A percentile compares a stretch with the other conserved stretches of the same genome.
phyloP scores from a whole-genome alignment of 768 basidiomycete genomes.

The Rhodotorula diobovata region DNA sequence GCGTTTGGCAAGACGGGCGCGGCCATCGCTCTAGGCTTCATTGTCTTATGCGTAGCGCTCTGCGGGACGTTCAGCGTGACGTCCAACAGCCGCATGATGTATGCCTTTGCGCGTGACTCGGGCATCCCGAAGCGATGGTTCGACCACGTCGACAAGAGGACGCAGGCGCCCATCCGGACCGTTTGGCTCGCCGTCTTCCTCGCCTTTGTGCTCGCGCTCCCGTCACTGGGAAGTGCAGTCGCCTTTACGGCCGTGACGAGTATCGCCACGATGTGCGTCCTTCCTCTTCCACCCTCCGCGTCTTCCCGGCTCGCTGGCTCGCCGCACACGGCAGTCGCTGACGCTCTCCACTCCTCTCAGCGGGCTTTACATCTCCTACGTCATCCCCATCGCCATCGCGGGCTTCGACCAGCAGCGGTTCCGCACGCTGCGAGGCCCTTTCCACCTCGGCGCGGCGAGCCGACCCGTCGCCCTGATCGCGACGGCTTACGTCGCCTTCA shows the following conservation, averaged over 20 bases:
- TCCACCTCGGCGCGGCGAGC: slow-evolving; percentile 10
- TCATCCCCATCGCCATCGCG: slow-evolving; percentile 61
- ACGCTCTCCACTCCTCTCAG: background rate
- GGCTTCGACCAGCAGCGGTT: slow-evolving; percentile 54
- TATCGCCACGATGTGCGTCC: slow-evolving; percentile 47
- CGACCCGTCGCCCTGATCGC: slow-evolving; percentile 51
- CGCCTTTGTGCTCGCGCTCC: slow-evolving; percentile 68
- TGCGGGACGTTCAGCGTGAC: slow-evolving; percentile 51
- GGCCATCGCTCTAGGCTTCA: slow-evolving; percentile 49
- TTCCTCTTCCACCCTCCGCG: too few relatives aligned
- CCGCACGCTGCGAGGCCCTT: background rate
- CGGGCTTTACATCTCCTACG: slow-evolving; percentile 71
- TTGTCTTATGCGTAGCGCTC: slow-evolving; percentile 33
- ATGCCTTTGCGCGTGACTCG: slow-evolving; percentile 70
- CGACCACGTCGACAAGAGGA: slow-evolving; percentile 58
- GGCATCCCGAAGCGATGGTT: slow-evolving; percentile 67
- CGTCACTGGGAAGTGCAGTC: slow-evolving; percentile 66
- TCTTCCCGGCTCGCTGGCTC: too few relatives aligned
- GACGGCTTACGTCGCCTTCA: slow-evolving; percentile 66
- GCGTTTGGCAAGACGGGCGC: slow-evolving; percentile 69
- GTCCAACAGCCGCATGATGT: slow-evolving; percentile 78
- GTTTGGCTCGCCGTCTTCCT: slow-evolving; percentile 75
- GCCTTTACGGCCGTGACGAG: slow-evolving; percentile 63
- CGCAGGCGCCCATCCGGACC: slow-evolving; percentile 64
- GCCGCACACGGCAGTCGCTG: too few relatives aligned